Base-by-base conservation (phyloP, 2,329 filamentous ascomycete genomes). In the Cladosporium sp. region DNA sequence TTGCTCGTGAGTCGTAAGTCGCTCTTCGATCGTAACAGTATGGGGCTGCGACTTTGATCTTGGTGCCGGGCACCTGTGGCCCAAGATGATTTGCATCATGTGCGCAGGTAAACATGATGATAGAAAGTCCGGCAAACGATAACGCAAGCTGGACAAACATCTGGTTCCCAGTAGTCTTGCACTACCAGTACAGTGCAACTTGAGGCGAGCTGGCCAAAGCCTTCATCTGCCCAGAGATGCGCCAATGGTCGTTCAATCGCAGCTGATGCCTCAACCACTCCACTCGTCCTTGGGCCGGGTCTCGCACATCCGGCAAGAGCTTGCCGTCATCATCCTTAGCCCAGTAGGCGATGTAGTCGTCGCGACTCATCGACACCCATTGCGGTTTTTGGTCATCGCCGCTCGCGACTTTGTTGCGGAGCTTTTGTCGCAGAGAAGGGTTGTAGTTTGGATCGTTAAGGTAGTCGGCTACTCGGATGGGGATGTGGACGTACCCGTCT, bases 241-340 rank as follows among this genome's bases (percentile, higher is more conserved):
- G 41, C 41, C 41, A 47, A 11, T 47, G 32, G 21, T 58, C 55
- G 15, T 58, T 58, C 18, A 41, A 34, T 11, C 55, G 18, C 12
- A 58, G 30, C 34, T 58, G 55, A 41, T 58, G 21, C 55, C 55
- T 24, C 21, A 58, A 18, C 55, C 55, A 58, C 55, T 58, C 55
- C 12, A 58, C 55, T 28, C 55, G 55, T 41, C 34, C 55, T 41
- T 58, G 34, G 11, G 21, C 5, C 2, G 55, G 55, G 6, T 26
- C 55, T 8, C 21, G 55, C n/a, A 58, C 55, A 24, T 24, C 15
- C 11, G n/a, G 14, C 7, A 58, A 14, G 12, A 58, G 32, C 4
- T 58, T 58, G 32, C 55, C 55, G 8, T 41, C 55, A 11, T 58
- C 32, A 21, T 41, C 55, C 12, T 58, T 41, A 34, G 34, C 55